Evolutionary conservation across 345 rosid genomes (phyloP).

Genomic region (Euphorbia tirucalli): DNA sequence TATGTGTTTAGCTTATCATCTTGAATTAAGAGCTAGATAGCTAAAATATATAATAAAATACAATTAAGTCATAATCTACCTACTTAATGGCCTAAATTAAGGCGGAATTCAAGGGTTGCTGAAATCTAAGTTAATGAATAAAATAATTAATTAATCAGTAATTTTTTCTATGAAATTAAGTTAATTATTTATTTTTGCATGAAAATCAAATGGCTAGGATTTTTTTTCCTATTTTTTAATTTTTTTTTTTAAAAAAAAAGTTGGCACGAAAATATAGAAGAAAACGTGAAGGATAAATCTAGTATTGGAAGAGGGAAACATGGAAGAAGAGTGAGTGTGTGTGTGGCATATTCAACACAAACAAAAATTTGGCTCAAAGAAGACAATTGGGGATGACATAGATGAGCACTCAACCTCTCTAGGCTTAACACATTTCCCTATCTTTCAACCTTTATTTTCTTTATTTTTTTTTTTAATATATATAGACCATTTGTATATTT

Average conservation of each 20-base stretch:
- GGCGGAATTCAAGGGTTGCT: conserved; percentile 55
- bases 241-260: too few species aligned
- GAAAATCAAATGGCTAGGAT: too few species aligned
- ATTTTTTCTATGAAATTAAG: too few species aligned
- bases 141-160: not conserved
- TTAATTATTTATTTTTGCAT: not conserved
- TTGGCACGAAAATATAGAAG: conserved; percentile 14
- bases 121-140: conserved; percentile 13
- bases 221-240: not conserved
- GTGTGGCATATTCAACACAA: conserved; percentile 16
- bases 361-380: conserved; percentile 29
- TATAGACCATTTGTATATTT: not conserved
- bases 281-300: conserved; percentile 11
- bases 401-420: conserved; percentile 16
- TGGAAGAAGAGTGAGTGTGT: conserved; percentile 28
- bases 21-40: conserved; percentile 15
- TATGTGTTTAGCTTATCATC: conserved; percentile 3
- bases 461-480: too few species aligned
- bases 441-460: conserved; percentile 3
- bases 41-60: conserved; percentile 7
- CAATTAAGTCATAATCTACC: conserved; percentile 20
- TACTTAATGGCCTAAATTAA: conserved; percentile 38
- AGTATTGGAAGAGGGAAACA: conserved; percentile 35
- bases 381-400: not conserved
- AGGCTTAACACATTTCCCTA: conserved; percentile 16